Evolutionary conservation across 495 filamentous ascomycete species (phyloP).

Genomic region (Sphaerosporella brunnea): DNA sequence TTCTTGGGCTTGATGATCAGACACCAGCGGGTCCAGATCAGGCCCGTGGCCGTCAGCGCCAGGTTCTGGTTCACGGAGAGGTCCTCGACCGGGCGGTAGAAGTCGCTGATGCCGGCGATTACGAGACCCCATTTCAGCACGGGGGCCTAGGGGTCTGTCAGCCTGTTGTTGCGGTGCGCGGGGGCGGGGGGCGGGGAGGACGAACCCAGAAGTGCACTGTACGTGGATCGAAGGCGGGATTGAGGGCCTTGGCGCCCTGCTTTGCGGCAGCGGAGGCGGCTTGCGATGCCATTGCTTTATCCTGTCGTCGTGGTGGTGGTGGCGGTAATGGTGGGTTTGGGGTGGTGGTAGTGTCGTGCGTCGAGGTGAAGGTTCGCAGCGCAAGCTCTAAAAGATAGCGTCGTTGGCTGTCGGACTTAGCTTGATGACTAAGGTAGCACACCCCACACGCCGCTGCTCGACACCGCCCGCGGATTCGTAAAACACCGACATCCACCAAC

Average conservation of each 20-base stretch:
- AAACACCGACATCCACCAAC: slow-evolving; percentile 1
- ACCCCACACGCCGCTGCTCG: too few species aligned
- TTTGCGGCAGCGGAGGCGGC: slow-evolving; percentile 14
- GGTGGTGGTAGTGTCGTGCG: slow-evolving; percentile 1
- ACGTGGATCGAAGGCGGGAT: slow-evolving; percentile 36
- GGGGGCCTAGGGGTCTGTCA: too few species aligned
- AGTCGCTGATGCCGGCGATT: slow-evolving; percentile 78
- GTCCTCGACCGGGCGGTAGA: slow-evolving; percentile 75
- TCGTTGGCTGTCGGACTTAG: too few species aligned
- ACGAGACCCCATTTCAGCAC: slow-evolving; percentile 97
- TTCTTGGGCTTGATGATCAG: slow-evolving; percentile 89
- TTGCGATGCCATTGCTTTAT: slow-evolving; percentile 4
- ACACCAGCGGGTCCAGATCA: slow-evolving; percentile 98
- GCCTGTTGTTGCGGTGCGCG: too few species aligned
- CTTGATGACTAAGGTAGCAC: too few species aligned
- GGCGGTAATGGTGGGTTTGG: slow-evolving; percentile 12
- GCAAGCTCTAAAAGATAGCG: too few species aligned
- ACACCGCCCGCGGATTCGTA: too few species aligned
- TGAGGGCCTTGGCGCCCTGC: slow-evolving; percentile 22
- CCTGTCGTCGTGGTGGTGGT: slow-evolving; percentile 10
- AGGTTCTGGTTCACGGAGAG: slow-evolving; percentile 82
- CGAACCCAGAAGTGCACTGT: slow-evolving; percentile 99
- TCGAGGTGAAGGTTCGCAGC: too few species aligned
- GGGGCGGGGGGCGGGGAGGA: too few species aligned
- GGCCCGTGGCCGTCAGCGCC: slow-evolving; percentile 72